Evolutionary conservation across 2,329 filamentous ascomycete genomes (phyloP).

Genomic region (Neoascochyta sp.): DNA sequence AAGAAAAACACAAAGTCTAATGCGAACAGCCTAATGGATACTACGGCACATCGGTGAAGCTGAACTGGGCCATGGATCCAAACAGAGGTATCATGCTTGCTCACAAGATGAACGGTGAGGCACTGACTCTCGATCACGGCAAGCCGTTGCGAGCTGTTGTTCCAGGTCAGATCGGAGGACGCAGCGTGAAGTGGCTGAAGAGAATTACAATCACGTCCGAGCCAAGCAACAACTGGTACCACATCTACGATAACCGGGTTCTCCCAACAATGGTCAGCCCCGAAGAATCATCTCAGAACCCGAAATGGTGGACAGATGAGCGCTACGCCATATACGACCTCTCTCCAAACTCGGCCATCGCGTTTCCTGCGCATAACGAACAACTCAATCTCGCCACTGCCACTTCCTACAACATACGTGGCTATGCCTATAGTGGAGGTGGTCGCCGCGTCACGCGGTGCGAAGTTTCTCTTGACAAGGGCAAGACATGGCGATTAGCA

Average conservation of each 20-base stretch:
- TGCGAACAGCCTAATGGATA: constrained; percentile 77
- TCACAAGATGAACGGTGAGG: constrained; percentile 85
- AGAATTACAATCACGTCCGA: constrained; percentile 70
- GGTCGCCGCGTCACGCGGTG: constrained; percentile 79
- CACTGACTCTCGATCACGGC: constrained; percentile 77
- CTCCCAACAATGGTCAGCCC: constrained; percentile 82
- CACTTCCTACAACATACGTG: constrained; percentile 62
- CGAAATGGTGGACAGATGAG: constrained; percentile 81
- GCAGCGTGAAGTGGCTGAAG: constrained; percentile 92
- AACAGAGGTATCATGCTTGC: constrained; percentile 83
- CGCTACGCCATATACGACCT: constrained; percentile 91
- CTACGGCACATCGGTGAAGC: constrained; percentile 82
- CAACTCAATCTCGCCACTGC: constrained; percentile 51
- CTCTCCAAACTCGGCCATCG: constrained; percentile 79
- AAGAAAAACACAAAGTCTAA: too few relatives aligned
- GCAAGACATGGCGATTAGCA: constrained; percentile 73
- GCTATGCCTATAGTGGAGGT: constrained; percentile 86
- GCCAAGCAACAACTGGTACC: constrained; percentile 91
- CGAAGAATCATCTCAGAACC: constrained; percentile 70
- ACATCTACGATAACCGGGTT: constrained; percentile 90
- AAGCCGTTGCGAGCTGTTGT: constrained; percentile 79
- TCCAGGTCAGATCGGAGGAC: constrained; percentile 85
- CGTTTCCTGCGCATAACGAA: constrained; percentile 76
- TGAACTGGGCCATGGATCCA: constrained; percentile 82
- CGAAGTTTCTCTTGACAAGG: constrained; percentile 79